Evolutionary conservation across 495 filamentous ascomycete species (phyloP), one percentile per base, ranked within the genome.

Genomic region (Talaromyces proteolyticus): DNA sequence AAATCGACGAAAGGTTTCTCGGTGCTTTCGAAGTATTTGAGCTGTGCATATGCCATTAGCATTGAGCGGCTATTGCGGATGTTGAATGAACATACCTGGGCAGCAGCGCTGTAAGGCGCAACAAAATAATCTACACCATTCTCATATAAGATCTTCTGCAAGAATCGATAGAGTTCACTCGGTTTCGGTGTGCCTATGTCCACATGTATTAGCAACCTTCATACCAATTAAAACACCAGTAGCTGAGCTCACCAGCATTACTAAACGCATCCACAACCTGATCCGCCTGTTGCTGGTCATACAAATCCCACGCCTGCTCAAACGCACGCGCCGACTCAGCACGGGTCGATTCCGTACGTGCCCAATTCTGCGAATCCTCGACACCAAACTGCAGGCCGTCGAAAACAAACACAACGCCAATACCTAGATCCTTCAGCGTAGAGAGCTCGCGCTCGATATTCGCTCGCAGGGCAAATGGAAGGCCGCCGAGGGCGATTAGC

Each of bases 71-170:
- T 59, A 51, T 42, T 21, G n/a, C n/a, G 19, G 14, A 24, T 25
- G 20, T 16, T 25, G 17, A 6, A n/a, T 4, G 6, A 0, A 3
- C 21, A 41, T 68, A 95, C 90, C 80, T 97, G 92, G 44, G 90
- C 88, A 53, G 87, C 84, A 40, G 92, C 89, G 59, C 84, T 88
- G 67, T 91, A 96, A 3, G 93, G 94, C 12, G 94, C 87, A 44
- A 96, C 88, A 44, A 88, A 78, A 62, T 91, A 95, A 34, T 88
- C 76, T 38, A 96, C 71, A 4, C 76, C 76, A 50, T 83, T 76
- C 48, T 87, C 75, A 49, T 74, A 67, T 25, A 97, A 74, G 25
- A 90, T 81, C 36, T 76, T 70, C 64, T 92, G 89, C 16, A 99
- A 69, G 49, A 87, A 80, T 24, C 78, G 80, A 56, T 84, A 92